Evolutionary conservation across 2,329 filamentous ascomycete species (phyloP).

Genomic region (Cercospora sp.): DNA sequence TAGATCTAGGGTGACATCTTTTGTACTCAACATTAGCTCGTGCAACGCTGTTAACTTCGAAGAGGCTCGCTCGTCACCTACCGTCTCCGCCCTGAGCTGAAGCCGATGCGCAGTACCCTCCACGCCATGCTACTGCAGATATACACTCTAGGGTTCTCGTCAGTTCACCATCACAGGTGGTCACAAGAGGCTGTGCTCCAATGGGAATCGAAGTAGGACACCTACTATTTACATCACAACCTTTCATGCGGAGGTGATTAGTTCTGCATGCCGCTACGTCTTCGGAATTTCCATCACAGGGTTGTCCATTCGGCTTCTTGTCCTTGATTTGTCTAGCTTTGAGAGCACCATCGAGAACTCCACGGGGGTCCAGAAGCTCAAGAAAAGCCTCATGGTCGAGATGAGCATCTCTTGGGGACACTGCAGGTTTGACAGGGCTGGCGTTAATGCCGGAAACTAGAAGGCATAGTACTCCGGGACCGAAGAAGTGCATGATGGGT

Average conservation of each 20-base stretch:
- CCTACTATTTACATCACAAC: not conserved
- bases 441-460: not conserved
- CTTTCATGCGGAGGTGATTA: not conserved
- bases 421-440: not conserved
- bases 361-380: not conserved
- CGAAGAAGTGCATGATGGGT: not conserved
- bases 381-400: not conserved
- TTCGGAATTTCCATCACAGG: not conserved
- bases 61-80: not conserved
- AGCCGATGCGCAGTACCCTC: not conserved
- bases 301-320: not conserved
- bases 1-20: not conserved
- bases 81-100: not conserved
- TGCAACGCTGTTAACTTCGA: not conserved
- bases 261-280: not conserved
- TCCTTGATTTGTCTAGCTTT: not conserved
- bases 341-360: not conserved
- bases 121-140: not conserved
- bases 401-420: not conserved
- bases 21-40: not conserved
- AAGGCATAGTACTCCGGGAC: not conserved
- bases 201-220: not conserved
- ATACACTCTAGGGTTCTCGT: not conserved
- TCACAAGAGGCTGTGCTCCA: not conserved
- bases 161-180: not conserved